A percentile compares a stretch with the other conserved stretches of the same genome.
Conservation (phyloP, 2,329 filamentous ascomycete genomes). For the Didymella segeticola region DNA sequence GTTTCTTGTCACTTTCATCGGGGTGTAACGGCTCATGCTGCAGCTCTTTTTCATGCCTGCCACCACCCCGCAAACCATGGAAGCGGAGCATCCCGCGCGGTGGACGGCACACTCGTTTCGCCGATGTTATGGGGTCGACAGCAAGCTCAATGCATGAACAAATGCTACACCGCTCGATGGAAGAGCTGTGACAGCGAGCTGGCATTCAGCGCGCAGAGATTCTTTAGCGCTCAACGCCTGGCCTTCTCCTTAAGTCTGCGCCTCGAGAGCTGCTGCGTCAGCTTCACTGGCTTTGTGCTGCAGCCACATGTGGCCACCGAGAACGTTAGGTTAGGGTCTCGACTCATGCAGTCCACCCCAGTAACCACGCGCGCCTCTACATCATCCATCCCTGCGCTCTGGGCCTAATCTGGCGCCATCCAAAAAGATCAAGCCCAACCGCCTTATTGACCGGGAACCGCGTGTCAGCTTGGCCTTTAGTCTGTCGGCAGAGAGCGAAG, state of each 20-base stretch:
- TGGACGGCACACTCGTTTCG: constrained; percentile 33
- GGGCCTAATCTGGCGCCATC: constrained; percentile 28
- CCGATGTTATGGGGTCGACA: constrained; percentile 27
- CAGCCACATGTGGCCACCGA: constrained; percentile 23
- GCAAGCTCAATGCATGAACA: constrained; percentile 17
- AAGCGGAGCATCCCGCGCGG: constrained; percentile 22
- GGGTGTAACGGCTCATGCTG: constrained; percentile 24
- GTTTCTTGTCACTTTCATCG: constrained; percentile 7
- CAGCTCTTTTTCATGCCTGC: constrained; percentile 8
- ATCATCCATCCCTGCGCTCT: constrained; percentile 21
- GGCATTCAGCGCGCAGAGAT: neutral
- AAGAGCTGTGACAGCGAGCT: constrained; percentile 12
- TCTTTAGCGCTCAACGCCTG: neutral
- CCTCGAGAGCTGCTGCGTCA: constrained; percentile 19
- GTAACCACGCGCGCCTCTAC: constrained; percentile 23
- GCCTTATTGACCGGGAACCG: constrained; percentile 28
- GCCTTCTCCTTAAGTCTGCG: constrained; percentile 12
- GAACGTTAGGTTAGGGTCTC: constrained; percentile 26
- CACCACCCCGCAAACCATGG: constrained; percentile 22
- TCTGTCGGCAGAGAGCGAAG: constrained; percentile 29
- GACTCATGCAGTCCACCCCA: constrained; percentile 26
- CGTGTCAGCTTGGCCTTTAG: constrained; percentile 40
- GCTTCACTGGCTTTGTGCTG: constrained; percentile 17
- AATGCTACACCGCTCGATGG: constrained; percentile 11
- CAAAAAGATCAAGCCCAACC: constrained; percentile 24